phyloP scores from a whole-genome alignment of 1,284 basidiomycete species.

The Leccinum subfulvum region DNA sequence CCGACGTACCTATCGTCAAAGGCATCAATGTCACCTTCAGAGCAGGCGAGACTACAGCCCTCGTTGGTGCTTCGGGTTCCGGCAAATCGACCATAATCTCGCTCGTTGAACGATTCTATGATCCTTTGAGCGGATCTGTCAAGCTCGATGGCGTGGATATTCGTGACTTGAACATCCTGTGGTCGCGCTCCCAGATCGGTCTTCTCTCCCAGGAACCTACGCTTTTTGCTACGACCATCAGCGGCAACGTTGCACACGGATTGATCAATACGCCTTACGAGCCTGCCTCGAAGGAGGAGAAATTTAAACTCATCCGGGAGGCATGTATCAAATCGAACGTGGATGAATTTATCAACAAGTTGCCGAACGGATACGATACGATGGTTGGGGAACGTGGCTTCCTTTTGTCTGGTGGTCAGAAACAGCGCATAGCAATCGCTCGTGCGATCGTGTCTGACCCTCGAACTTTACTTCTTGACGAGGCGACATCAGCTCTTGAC shows the following conservation, averaged over 20 bases:
- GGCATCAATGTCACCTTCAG: slow-evolving; percentile 67
- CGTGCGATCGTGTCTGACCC: slow-evolving; percentile 94
- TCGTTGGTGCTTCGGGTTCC: slow-evolving; percentile 89
- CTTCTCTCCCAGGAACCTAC: slow-evolving; percentile 89
- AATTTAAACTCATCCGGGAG: slow-evolving; percentile 77
- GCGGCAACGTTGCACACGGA: slow-evolving; percentile 85
- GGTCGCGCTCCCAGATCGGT: slow-evolving; percentile 89
- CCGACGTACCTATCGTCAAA: slow-evolving; percentile 81
- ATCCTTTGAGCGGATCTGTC: slow-evolving; percentile 73
- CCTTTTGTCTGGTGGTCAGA: slow-evolving; percentile 88
- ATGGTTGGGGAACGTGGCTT: slow-evolving; percentile 93
- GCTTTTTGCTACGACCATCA: slow-evolving; percentile 80
- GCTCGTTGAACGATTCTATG: slow-evolving; percentile 87
- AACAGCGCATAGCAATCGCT: slow-evolving; percentile 89
- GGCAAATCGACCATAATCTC: slow-evolving; percentile 84
- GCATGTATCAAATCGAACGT: slow-evolving; percentile 92
- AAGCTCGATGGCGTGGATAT: slow-evolving; percentile 80
- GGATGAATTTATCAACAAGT: slow-evolving; percentile 82
- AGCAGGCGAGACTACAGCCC: slow-evolving; percentile 79
- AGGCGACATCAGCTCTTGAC: slow-evolving; percentile 89
- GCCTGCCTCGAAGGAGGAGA: slow-evolving; percentile 71
- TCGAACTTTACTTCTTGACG: slow-evolving; percentile 77
- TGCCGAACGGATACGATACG: slow-evolving; percentile 88
- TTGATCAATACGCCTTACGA: slow-evolving; percentile 80
- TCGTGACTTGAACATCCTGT: slow-evolving; percentile 79